Evolutionary conservation across 2,329 filamentous ascomycete genomes (phyloP), one percentile per base, ranked within the genome.

Genomic region (Fusarium siculi): DNA sequence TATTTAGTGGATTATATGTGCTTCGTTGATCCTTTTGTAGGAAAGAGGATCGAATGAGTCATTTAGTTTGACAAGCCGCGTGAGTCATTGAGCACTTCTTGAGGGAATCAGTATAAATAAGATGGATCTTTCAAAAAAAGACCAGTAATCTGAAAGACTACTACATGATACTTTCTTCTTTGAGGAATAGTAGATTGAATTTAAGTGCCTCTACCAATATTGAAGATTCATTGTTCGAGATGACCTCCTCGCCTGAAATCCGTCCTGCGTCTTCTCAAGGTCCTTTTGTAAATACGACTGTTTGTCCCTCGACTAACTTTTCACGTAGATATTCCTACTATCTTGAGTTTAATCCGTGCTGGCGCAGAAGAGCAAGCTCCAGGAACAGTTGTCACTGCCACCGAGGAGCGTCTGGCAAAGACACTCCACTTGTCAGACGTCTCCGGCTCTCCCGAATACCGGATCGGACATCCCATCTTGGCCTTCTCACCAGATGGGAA

Each of bases 321-420:
- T 5, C 10, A 2, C 1, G 3, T 8, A 66, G 50, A 66, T n/a
- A 11, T 66, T 6, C 16, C 61, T 1, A 21, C 23, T 6, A 23
- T 66, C 2, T 9, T 66, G 2, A 43, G 16, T 5, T 58, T 66
- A 6, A 66, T 66, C 12, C 32, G 43, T 0, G 43, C 63, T 15
- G 50, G 61, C 0, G 63, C 43, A 8, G 32, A 66, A 12, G 61
- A 66, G 4, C 61, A 66, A 50, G 19, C 63, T 11, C 25, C 61
- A 1, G 61, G 61, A 34, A n/a, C 43, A 2, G 8, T 58, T 5
- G 14, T 58, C 10, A 12, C 43, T 28, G 50, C 63, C 19, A 66
- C 63, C 0, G 50, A 66, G 19, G 50, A 59, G 10, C 3, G 6
- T 8, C 43, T 66, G 2, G 14, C 7, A 0, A 59, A 34, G 4